Base-by-base conservation (phyloP, 192 early-diverging fungal species). In the Funneliformis geosporum region DNA sequence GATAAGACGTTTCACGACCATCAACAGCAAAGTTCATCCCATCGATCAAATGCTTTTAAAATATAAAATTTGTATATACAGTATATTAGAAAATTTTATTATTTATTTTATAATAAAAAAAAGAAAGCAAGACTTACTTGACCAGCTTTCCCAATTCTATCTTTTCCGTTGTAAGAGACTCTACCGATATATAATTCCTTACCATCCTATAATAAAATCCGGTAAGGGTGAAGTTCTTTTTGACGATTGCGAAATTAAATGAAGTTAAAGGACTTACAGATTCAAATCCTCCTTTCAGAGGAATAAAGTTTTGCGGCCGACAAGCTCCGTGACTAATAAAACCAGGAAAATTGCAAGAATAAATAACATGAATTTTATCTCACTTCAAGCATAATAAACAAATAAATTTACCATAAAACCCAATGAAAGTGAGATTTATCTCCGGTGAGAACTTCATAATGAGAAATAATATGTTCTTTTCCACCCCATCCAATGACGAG, bases 341-440 rank as follows among this genome's bases (percentile, higher is more conserved):
- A 9, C 43, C 2, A 6, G 9, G 9, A 1, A 44, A 44, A 44
- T 9, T 9, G 0, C 5, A 9, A 44, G 0, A 44, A 44, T 61
- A 61, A 23, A 18, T 61, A 23, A 23, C 7, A 61, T 61, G 4
- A 2, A 18, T 61, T 61, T 61, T n/a, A n/a, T n/a, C n/a, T n/a
- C n/a, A n/a, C n/a, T n/a, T n/a, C n/a, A n/a, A n/a, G 7, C 12
- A 7, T 23, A 23, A 18, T 18, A 28, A 33, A 65, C 25, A 16
- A 27, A 16, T 65, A 14, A 65, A 28, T 6, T 65, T 25, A 65
- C 62, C 62, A 25, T 11, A 27, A 2, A 65, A 65, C 27, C 62
- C 62, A 65, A 65, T 28, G 62, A 65, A 65, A 65, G 14, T 65
- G 62, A 65, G 11, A 33, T 65, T 65, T 25, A 65, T 65, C 62